A percentile compares a stretch with the other conserved stretches of the same genome.
phyloP scores from a whole-genome alignment of 2,329 filamentous ascomycete genomes.

The Lasiodiplodia sp. region DNA sequence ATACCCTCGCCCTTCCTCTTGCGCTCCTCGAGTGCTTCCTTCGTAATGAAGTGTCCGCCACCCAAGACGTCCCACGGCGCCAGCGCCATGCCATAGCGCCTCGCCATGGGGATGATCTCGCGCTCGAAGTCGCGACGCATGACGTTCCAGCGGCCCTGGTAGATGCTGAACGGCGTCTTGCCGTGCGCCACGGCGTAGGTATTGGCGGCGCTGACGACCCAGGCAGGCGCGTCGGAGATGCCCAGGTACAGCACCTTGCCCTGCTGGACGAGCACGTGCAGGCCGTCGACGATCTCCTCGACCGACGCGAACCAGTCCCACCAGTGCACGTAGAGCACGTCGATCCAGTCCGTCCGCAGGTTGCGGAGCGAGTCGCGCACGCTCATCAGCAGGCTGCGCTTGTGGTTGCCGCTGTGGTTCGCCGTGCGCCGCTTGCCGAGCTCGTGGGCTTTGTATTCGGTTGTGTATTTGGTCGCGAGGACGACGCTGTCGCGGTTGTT shows the following conservation, averaged over 20 bases:
- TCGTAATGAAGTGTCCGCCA: conserved; percentile 52
- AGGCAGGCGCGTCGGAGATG: conserved; percentile 53
- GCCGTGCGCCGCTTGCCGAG: conserved; percentile 18
- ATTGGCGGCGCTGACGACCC: conserved; percentile 42
- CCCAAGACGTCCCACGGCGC: conserved; percentile 63
- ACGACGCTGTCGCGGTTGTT: conserved; percentile 50
- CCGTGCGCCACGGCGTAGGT: conserved; percentile 49
- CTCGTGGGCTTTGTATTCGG: conserved; percentile 36
- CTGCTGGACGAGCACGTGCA: conserved; percentile 49
- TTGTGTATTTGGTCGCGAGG: conserved; percentile 51
- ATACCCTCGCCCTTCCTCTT: conserved; percentile 48
- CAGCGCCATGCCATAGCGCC: conserved; percentile 50
- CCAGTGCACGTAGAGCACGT: conserved; percentile 53
- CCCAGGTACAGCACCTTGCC: conserved; percentile 56
- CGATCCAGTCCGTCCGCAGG: conserved; percentile 73
- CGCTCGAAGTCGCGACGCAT: conserved; percentile 54
- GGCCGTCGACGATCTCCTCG: conserved; percentile 53
- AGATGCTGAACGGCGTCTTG: conserved; percentile 48
- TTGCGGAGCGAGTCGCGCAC: conserved; percentile 55
- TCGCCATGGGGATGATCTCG: conserved; percentile 55
- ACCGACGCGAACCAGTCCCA: conserved; percentile 53
- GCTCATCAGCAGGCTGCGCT: conserved; percentile 49
- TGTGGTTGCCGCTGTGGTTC: conserved; percentile 54
- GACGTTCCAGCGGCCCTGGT: conserved; percentile 53
- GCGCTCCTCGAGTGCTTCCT: conserved; percentile 46